Base-by-base conservation (phyloP, 2,329 filamentous ascomycete species). In the Periconia sp. region DNA sequence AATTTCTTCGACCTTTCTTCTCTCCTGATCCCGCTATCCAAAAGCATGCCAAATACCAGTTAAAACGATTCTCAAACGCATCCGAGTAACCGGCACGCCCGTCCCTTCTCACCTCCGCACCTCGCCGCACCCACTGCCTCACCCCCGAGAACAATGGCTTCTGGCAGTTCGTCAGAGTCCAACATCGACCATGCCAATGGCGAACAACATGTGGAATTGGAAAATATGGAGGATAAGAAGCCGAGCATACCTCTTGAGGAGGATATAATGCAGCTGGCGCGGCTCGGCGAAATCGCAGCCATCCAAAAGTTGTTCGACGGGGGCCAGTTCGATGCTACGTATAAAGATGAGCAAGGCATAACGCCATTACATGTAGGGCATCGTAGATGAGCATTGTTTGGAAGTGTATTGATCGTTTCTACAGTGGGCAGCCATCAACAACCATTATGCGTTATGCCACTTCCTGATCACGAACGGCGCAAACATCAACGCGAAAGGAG, bases 401-500 rank as follows among this genome's bases (percentile, higher is more conserved):
- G 33, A 5, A 37, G 33, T n/a, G 10, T 20, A 17, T n/a, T 42
- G 33, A 37, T 37, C 15, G 3, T 37, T 13, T 13, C 5, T 37
- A 51, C 71, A 99, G 91, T 99, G 94, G 94, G 94, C 94, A 45
- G 91, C 95, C 37, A 97, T 99, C 74, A 99, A 99, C 79, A 97
- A 97, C 71, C 94, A 97, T 73, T 95, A 93, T 78, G 90, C 91
- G 62, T 92, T 97, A 81, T 97, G 93, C 83, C 93, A 94, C 74
- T 97, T 95, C 76, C 86, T 99, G 43, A 84, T 99, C 71, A 90
- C 89, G 61, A 80, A 80, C 46, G 92, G 92, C 68, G 94, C 92
- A 69, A 89, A 96, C 70, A 89, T 97, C 67, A 97, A 99, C 77
- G 88, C 87, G 58, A 96, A 95, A 75, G 94, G 95, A 74, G 94